Conservation (phyloP, 768 basidiomycete species). For the Podaxis pistillaris region DNA sequence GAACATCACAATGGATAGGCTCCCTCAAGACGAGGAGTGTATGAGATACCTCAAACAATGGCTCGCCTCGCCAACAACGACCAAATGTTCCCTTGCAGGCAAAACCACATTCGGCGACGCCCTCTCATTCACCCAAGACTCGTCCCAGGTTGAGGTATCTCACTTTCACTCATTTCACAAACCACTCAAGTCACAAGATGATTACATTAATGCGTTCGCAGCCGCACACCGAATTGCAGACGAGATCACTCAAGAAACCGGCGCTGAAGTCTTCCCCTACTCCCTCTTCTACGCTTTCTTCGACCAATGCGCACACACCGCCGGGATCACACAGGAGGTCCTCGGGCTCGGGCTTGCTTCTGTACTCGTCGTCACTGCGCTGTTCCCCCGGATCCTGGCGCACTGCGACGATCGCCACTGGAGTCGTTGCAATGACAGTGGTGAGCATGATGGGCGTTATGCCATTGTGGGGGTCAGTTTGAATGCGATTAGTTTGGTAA, state of each 20-base stretch:
- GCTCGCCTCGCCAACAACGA: conserved; percentile 84
- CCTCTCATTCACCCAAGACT: conserved; percentile 59
- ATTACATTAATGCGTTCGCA: conserved; percentile 89
- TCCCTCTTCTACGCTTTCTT: conserved; percentile 98
- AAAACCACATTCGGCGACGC: conserved; percentile 85
- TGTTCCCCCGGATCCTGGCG: conserved; percentile 91
- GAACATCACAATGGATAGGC: conserved; percentile 94
- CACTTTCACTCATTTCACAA: conserved; percentile 95
- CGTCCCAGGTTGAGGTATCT: conserved; percentile 64
- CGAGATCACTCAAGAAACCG: conserved; percentile 76
- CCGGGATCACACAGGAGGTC: conserved; percentile 85
- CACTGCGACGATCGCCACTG: conserved; percentile 84
- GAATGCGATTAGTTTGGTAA: conserved; percentile 95
- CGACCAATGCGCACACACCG: conserved; percentile 90
- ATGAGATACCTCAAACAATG: conserved; percentile 87
- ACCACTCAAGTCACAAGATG: conserved; percentile 84
- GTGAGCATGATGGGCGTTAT: conserved; percentile 91
- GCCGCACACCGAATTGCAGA: conserved; percentile 87
- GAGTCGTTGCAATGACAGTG: conserved; percentile 82
- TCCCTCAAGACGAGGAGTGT: conserved; percentile 87
- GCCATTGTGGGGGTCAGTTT: conserved; percentile 88
- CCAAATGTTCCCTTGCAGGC: conserved; percentile 89
- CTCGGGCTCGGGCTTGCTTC: conserved; percentile 83
- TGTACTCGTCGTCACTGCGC: conserved; percentile 80
- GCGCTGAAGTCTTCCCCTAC: conserved; percentile 89